Conservation (phyloP, 192 early-diverging fungal genomes). For the Entomortierella beljakovae region DNA sequence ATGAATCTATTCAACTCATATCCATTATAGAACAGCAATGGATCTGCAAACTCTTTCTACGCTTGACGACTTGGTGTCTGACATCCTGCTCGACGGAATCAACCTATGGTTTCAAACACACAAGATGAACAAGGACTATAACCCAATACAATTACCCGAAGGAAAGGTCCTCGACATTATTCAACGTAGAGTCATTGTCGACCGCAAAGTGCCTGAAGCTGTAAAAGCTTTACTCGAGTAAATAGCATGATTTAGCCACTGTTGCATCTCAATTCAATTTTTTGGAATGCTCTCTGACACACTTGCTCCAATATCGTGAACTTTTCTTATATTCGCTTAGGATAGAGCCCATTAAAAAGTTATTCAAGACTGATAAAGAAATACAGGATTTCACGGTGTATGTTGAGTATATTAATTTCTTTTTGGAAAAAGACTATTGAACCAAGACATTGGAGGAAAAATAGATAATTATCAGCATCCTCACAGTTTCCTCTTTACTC, state of each 20-base stretch:
- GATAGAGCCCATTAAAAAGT: slow-evolving; percentile 47
- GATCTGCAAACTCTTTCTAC: slow-evolving; percentile 60
- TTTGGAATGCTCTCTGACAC: too few species aligned
- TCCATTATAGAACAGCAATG: slow-evolving; percentile 30
- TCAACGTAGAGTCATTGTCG: slow-evolving; percentile 50
- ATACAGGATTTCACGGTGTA: slow-evolving; percentile 59
- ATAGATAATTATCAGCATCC: too few species aligned
- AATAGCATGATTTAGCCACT: neutral
- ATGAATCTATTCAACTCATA: neutral
- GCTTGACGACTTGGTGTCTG: slow-evolving; percentile 63
- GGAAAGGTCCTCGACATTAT: slow-evolving; percentile 53
- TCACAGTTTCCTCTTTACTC: neutral
- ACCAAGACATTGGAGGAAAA: neutral
- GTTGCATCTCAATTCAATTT: neutral
- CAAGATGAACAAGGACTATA: slow-evolving; percentile 61
- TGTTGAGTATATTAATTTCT: neutral
- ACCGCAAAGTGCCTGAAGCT: slow-evolving; percentile 52
- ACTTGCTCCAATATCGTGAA: too few species aligned
- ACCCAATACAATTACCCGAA: slow-evolving; percentile 18
- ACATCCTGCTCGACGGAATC: slow-evolving; percentile 59
- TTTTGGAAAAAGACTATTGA: neutral
- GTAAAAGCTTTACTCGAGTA: slow-evolving; percentile 58
- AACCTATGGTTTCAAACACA: slow-evolving; percentile 63
- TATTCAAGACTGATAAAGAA: slow-evolving; percentile 44
- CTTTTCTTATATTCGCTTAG: slow-evolving; percentile 40